Evolutionary conservation across 768 basidiomycete genomes (phyloP), one percentile per base, ranked within the genome.

Genomic region (Pleurotus ostreatus): DNA sequence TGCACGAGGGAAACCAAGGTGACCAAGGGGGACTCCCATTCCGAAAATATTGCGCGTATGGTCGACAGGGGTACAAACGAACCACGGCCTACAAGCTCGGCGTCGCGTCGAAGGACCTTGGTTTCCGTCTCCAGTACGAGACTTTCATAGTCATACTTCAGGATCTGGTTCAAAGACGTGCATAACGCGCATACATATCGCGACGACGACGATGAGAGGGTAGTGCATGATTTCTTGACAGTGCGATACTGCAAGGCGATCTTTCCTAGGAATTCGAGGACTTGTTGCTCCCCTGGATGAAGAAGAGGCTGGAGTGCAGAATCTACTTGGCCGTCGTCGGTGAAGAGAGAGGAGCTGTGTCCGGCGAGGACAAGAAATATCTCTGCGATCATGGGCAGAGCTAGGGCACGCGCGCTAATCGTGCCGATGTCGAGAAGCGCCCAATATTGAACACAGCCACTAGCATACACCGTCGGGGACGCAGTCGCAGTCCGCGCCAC

Each of bases 241-340:
- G 76, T 86, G 58, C 82, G 77, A 70, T 94, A 95, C 22, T 86
- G 82, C 51, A 76, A 78, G 1, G 89, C 93, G 48, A 95, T 82
- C 47, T 79, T 77, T 7, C 83, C 89, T 2, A 97, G 81, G 8
- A 83, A 79, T 64, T 92, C 86, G n/a, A 95, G 78, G 60, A 86
- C 88, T 67, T 94, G 83, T 53, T 86, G 80, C 65, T 96, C 94
- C 8, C 94, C 94, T 2, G 94, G 94, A 64, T 97, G 94, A 2
- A 97, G 81, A 13, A 94, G 82, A 3, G 84, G 76, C 5, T 69
- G 57, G 63, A 93, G 86, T 0, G 84, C 79, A 4, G 88, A 82
- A 64, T 85, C 79, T 41, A 90, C 65, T 30, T 71, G 72, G 57
- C 83, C 74, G 55, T 82, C 84, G 22, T 70, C 63, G 15, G 83